Evolutionary conservation across 148 eudicot genomes (phyloP).

Genomic region (Polygonum maritimum): DNA sequence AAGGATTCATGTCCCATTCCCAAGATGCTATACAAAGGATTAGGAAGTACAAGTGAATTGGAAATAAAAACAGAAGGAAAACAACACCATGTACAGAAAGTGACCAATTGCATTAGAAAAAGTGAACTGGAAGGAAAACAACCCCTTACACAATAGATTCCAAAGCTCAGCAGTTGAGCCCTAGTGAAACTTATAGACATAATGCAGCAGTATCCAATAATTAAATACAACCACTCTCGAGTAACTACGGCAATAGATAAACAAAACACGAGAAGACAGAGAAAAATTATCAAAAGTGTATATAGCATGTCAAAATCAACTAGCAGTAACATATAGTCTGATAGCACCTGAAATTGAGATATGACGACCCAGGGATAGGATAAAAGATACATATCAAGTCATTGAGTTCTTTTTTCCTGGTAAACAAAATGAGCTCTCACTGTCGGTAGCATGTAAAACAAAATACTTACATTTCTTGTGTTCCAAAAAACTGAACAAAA

Average conservation of each 20-base stretch:
- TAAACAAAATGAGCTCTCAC: neutral
- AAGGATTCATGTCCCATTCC: neutral
- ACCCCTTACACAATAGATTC: neutral
- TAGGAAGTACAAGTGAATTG: neutral
- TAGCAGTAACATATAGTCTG: neutral
- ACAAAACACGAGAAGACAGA: neutral
- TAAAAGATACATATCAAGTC: neutral
- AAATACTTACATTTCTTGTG: conserved; percentile 79
- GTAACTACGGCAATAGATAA: neutral
- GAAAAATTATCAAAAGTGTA: neutral
- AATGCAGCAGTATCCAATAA: neutral
- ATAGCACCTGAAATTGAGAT: neutral
- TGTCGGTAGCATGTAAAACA: neutral
- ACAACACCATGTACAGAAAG: neutral
- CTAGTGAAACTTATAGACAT: neutral
- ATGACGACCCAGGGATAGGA: neutral
- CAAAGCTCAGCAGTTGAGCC: neutral
- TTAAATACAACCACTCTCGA: neutral
- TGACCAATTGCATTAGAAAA: neutral
- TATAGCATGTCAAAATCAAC: neutral
- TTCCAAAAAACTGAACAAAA: conserved; percentile 89
- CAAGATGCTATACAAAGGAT: neutral
- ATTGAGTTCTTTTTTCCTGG: neutral
- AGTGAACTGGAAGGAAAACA: neutral
- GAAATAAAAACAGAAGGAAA: neutral